phyloP scores from a whole-genome alignment of 2,329 filamentous ascomycete genomes.

The Botrytis pseudocinerea region DNA sequence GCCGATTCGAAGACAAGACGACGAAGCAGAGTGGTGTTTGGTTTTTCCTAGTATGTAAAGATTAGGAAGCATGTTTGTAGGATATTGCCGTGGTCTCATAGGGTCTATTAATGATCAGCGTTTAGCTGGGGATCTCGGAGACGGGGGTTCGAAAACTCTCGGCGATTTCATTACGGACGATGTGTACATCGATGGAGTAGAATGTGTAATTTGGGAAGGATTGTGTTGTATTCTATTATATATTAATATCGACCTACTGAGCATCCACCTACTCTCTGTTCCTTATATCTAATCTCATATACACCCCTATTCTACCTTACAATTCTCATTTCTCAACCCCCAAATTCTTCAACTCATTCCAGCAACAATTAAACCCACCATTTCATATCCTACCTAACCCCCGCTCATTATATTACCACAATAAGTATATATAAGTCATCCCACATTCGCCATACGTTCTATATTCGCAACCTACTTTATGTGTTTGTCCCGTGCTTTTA shows the following conservation, averaged over 20 bases:
- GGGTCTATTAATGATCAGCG: rapidly evolving
- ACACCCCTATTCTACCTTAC: rapidly evolving
- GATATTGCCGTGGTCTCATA: not conserved
- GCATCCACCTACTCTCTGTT: not conserved
- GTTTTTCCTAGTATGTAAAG: rapidly evolving
- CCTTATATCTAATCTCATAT: not conserved
- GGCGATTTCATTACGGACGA: not conserved
- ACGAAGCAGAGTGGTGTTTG: not conserved
- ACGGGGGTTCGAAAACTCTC: not conserved
- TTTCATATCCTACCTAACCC: too few relatives aligned
- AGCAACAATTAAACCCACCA: not conserved
- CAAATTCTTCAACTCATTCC: not conserved
- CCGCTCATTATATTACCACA: too few relatives aligned
- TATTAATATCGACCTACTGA: not conserved
- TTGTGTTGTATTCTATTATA: not conserved
- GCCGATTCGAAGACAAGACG: not conserved
- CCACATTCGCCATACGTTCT: not conserved
- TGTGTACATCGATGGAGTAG: not conserved
- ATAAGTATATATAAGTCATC: not conserved
- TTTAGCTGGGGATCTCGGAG: not conserved
- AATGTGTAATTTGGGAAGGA: not conserved
- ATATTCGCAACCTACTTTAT: not conserved
- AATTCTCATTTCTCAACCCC: not conserved
- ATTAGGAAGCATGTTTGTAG: not conserved
- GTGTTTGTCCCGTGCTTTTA: not conserved